Base-by-base conservation (phyloP, 495 filamentous ascomycete species). In the Monascus purpureus region DNA sequence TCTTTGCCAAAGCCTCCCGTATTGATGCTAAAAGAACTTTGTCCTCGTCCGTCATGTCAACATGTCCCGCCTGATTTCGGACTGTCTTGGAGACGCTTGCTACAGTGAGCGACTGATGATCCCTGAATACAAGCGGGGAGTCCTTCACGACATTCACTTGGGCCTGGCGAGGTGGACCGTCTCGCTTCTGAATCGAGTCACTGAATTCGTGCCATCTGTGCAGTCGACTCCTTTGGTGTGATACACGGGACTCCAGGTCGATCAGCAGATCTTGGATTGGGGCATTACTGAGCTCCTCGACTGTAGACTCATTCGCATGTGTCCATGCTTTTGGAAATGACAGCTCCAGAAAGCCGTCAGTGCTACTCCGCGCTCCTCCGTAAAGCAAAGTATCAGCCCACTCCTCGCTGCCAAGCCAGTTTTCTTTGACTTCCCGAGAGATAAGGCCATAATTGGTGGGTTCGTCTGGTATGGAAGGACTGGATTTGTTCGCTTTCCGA, bases 121-220 rank as follows among this genome's bases (percentile, higher is more conserved):
- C 50, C 28, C 47, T 42, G 36, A 59, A 55, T 6, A 44, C 8
- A 27, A 62, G 17, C 18, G 37, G 41, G 32, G 48, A 17, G 28
- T 38, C 45, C 13, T 44, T 47, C 24, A 29, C 23, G 5, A 37
- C 33, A 33, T 32, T 32, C 7, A 22, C 29, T 13, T 28, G 32
- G 28, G 8, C 19, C 30, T 31, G 15, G 36, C 41, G 30, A 20
- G 43, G 25, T 39, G 40, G 12, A 37, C 42, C 38, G 33, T 43
- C n/a, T 32, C 28, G 28, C 29, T 47, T 47, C 8, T 37, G 38
- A 17, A 54, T 34, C 2, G 46, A 48, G 44, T 63, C 57, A 16
- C 72, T 69, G 40, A 80, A 83, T n/a, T 64, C 63, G 41, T 77
- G 67, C 85, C 83, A 92, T 48, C 63, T 71, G 32, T 67, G 59